A percentile compares a stretch with the other conserved stretches of the same genome.
phyloP scores from a whole-genome alignment of 2,329 filamentous ascomycete species.

The Calonectria multiphialidica region DNA sequence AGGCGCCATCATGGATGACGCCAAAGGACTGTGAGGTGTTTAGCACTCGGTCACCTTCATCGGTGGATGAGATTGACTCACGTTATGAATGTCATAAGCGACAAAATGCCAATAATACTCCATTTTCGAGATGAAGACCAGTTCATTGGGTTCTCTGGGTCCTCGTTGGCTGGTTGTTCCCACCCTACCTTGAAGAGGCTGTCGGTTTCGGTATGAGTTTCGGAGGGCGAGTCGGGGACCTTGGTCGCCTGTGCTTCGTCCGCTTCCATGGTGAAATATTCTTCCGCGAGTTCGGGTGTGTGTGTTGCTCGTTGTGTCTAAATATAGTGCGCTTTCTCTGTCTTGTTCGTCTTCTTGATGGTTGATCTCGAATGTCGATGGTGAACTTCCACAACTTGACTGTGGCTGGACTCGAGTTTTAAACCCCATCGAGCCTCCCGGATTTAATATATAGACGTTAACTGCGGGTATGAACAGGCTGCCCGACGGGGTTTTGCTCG shows the following conservation, averaged over 20 bases:
- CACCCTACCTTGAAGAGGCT: constrained; percentile 24
- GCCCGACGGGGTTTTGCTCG: background rate
- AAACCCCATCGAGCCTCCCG: background rate
- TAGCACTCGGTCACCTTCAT: background rate
- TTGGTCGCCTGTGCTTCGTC: background rate
- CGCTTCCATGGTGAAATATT: background rate
- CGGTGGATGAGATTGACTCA: constrained; percentile 21
- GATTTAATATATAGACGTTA: background rate
- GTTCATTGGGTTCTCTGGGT: constrained; percentile 76
- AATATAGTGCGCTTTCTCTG: background rate
- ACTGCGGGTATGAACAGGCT: background rate
- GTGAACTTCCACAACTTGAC: background rate
- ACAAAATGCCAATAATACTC: constrained; percentile 66
- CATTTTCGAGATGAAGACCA: constrained; percentile 75
- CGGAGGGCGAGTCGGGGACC: background rate
- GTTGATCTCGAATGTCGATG: background rate
- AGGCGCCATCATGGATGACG: constrained; percentile 28
- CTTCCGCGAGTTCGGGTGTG: background rate
- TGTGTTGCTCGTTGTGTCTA: background rate
- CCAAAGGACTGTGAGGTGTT: constrained; percentile 7
- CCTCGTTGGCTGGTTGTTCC: constrained; percentile 51
- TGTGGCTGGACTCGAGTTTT: background rate
- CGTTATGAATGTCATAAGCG: constrained; percentile 49
- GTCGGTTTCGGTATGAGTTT: constrained; percentile 1
- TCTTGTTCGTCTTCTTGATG: background rate